Base-by-base conservation (phyloP, 2,329 filamentous ascomycete species). In the Exophiala bonariae region DNA sequence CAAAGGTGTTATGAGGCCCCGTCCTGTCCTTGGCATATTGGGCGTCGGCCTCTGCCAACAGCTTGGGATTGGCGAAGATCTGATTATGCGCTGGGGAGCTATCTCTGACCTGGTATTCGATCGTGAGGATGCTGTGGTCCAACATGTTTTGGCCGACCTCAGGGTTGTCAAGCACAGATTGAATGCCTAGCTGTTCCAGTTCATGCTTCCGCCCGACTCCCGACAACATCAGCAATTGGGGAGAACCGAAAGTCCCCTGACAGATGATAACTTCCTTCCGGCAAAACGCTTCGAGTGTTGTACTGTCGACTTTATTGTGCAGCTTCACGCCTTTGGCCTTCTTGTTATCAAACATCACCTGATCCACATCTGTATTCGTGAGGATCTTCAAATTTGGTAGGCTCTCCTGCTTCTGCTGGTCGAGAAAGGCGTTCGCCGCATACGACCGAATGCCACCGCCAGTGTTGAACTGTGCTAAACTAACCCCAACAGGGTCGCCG, bases 401-500 rank as follows among this genome's bases (percentile, higher is more conserved):
- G 8, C 14, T 7, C 8, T 35, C 18, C 18, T 16, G 32, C 14
- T 11, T 7, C 14, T 20, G 8, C 8, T 8, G n/a, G 37, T 20
- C 16, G 14, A 23, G 37, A n/a, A 17, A 40, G 10, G n/a, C 18
- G 6, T 23, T 28, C 13, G 37, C 37, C 18, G 23, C 37, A 22
- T 23, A 26, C 37, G 2, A 10, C 22, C 40, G 31, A n/a, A n/a
- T 16, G 18, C 28, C 17, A 11, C 31, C 44, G 6, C n/a, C 14
- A 22, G 14, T 47, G 13, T 42, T 47, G 19, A 41, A 47, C 22
- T 47, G 44, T 13, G 44, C 44, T 8, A 47, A 20, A n/a, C 37
- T 22, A 8, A 82, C 73, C 2, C 81, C 81, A 20, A 82, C 65
- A 0, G 77, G 78, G 55, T 82, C 72, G 0, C 80, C 80, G 4